Base-by-base conservation (phyloP, 257 asterid species). In the Jacaranda mimosifolia region DNA sequence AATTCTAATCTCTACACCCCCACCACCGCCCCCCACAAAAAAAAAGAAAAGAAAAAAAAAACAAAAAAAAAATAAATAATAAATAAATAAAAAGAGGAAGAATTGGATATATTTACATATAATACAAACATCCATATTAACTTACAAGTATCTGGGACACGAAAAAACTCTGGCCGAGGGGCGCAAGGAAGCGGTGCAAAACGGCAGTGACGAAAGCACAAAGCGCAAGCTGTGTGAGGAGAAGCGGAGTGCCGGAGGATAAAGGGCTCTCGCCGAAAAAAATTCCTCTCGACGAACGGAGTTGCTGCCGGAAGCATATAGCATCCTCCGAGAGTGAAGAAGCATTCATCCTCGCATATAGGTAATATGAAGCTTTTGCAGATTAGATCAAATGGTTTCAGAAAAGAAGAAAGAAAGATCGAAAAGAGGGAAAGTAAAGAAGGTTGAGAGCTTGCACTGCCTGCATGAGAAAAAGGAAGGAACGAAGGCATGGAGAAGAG, bases 221-320 rank as follows among this genome's bases (percentile, higher is more conserved):
- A 26, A 62, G 65, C 14, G 82, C n/a, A 43, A 72, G 64, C 72
- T 78, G 82, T 1, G 64, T 56, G 58, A 78, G 65, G 18, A 78
- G 77, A 55, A 70, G 58, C 12, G 77, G 19, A 39, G 82, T 58
- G 71, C 5, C 19, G 55, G 70, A 38, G 58, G 77, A 3, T 58
- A 78, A 78, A 39, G 82, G 82, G 64, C 57, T 78, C 3, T 70
- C 77, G 17, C 72, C 77, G 77, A 78, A 78, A n/a, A 78, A 78
- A 0, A 70, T 0, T 35, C 82, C 82, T 63, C 72, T 59, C 19
- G 67, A 59, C 66, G 65, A 60, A 9, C 56, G 72, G 72, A 1
- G 3, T 18, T 38, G 58, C 49, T 3, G 57, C 14, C 19, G 67
- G 15, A 9, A 70, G 77, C 82, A 78, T n/a, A 70, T 11, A 3